phyloP scores from a whole-genome alignment of 2,329 filamentous ascomycete genomes.

The Clarireedia homoeocarpa region DNA sequence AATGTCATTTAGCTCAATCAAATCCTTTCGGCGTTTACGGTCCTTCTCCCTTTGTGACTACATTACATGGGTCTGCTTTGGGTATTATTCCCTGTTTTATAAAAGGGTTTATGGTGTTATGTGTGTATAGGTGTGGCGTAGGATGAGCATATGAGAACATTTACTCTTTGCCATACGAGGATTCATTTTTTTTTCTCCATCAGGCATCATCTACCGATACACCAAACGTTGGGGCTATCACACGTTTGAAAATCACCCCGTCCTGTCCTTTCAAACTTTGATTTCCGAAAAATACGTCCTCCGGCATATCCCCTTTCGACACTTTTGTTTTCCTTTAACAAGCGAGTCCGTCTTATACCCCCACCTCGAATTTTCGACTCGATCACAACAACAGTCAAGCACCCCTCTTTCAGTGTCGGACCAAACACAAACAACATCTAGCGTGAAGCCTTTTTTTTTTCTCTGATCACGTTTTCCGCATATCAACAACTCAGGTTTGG shows the following conservation, averaged over 20 bases:
- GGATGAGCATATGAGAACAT: conserved; percentile 22
- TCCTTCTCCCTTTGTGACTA: conserved; percentile 18
- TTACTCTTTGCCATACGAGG: conserved; percentile 17
- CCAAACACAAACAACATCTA: not conserved
- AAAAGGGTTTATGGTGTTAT: conserved; percentile 24
- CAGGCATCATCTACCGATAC: conserved; percentile 21
- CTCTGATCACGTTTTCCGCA: not conserved
- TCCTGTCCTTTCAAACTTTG: conserved; percentile 27
- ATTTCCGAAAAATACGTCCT: conserved; percentile 7
- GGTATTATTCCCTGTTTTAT: conserved; percentile 16
- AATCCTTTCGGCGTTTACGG: conserved; percentile 27
- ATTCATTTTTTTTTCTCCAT: conserved; percentile 12
- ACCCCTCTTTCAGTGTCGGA: not conserved
- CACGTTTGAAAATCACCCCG: conserved; percentile 19
- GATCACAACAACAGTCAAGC: not conserved
- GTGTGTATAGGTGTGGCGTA: conserved; percentile 29
- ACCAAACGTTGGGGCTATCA: conserved; percentile 8
- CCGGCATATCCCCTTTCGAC: conserved; percentile 3
- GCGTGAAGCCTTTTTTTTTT: not conserved
- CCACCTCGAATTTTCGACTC: not conserved
- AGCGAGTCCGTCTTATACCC: conserved; percentile 6
- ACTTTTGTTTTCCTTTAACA: conserved; percentile 3
- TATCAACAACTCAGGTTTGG: not conserved
- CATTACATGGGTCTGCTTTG: conserved; percentile 19
- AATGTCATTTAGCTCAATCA: conserved; percentile 25